Conservation (phyloP, 2,329 filamentous ascomycete genomes). For the Ceratocystis alfenasii region DNA sequence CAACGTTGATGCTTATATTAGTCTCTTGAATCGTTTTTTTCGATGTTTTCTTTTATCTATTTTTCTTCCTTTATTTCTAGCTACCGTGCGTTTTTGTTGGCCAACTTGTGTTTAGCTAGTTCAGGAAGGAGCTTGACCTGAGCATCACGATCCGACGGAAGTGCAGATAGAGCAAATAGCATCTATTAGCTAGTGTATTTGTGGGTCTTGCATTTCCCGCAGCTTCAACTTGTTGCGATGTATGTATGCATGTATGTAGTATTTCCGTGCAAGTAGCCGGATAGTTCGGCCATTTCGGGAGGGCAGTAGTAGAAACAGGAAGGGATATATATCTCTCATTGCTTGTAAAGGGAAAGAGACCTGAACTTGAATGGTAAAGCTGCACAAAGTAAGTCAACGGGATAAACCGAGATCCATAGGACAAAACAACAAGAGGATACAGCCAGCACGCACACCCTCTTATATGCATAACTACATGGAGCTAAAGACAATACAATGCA, state of each 20-base stretch:
- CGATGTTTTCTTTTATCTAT: neutral
- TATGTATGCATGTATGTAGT: neutral
- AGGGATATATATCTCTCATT: neutral
- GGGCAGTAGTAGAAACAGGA: neutral
- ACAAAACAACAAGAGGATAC: neutral
- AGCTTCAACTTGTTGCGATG: neutral
- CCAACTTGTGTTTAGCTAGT: neutral
- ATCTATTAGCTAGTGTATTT: neutral
- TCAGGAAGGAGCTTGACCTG: neutral
- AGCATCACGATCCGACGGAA: neutral
- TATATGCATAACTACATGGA: neutral
- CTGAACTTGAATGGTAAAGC: neutral
- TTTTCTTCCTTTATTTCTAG: no score
- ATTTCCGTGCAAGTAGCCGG: constrained; percentile 3
- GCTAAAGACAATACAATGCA: neutral
- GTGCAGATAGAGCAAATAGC: neutral
- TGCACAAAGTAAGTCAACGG: no score
- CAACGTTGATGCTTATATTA: neutral
- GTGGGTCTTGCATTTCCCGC: neutral
- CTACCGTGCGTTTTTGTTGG: neutral
- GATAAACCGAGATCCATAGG: neutral
- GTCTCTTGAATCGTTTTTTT: neutral
- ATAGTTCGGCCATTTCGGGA: neutral
- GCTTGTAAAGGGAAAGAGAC: neutral
- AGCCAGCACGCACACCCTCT: neutral